Conservation (phyloP, 2,329 filamentous ascomycete species). For the Cytospora schulzeri region DNA sequence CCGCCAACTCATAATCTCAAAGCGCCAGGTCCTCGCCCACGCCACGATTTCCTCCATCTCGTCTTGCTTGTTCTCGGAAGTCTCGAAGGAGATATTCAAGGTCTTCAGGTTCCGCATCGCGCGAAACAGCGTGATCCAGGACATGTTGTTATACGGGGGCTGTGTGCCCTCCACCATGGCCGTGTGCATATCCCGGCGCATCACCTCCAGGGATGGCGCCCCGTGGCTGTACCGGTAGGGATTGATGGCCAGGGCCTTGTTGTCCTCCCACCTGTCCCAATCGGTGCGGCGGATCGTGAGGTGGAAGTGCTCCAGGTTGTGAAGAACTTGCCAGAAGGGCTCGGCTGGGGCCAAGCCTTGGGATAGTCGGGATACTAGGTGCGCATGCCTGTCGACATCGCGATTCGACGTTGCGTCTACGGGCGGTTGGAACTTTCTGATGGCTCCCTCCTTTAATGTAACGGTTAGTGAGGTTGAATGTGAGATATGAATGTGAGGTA, state of each 20-base stretch:
- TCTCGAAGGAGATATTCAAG: constrained; percentile 24
- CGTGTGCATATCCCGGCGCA: background rate
- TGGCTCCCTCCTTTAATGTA: too few relatives aligned
- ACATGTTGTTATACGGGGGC: background rate
- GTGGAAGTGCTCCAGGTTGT: constrained; percentile 13
- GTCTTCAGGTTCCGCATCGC: constrained; percentile 18
- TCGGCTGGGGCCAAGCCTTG: background rate
- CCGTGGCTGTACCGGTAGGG: background rate
- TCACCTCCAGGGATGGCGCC: background rate
- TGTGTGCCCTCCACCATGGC: background rate
- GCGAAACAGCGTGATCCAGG: constrained; percentile 6
- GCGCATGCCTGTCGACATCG: background rate
- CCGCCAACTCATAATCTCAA: constrained; percentile 13
- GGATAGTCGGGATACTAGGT: background rate
- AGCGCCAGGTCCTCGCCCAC: constrained; percentile 22
- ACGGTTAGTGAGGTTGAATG: too few relatives aligned
- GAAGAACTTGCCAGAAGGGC: constrained; percentile 1
- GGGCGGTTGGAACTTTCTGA: background rate
- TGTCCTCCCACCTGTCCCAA: constrained; percentile 18
- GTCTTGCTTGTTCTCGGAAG: constrained; percentile 4
- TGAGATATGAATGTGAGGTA: too few relatives aligned
- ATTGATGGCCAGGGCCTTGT: constrained; percentile 5
- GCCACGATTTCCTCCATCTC: constrained; percentile 18
- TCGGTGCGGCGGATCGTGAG: constrained; percentile 20
- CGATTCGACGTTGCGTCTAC: too few relatives aligned